phyloP scores from a whole-genome alignment of 768 basidiomycete species.

The Hygrocybe punicea region DNA sequence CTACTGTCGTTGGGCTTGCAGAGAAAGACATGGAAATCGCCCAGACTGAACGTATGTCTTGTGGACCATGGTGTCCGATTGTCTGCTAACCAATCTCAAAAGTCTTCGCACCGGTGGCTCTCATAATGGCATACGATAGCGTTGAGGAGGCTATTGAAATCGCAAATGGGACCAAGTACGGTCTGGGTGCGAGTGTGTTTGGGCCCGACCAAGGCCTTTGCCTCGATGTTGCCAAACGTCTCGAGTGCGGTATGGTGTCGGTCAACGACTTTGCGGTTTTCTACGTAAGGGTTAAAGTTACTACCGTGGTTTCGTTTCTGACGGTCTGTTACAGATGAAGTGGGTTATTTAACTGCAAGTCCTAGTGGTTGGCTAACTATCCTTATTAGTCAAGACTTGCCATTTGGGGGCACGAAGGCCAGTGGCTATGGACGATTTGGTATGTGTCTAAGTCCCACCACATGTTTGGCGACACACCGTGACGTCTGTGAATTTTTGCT shows the following conservation, averaged over 20 bases:
- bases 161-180: constrained; percentile 85
- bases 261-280: constrained; percentile 92
- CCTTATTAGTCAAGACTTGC: constrained; percentile 71
- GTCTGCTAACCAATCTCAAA: not conserved
- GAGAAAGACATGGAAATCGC: constrained; percentile 70
- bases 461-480: not conserved
- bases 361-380: constrained; percentile 1
- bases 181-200: constrained; percentile 92
- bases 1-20: constrained; percentile 84
- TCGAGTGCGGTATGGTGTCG: constrained; percentile 97
- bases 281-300: constrained; percentile 53
- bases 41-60: constrained; percentile 65
- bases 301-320: constrained; percentile 6
- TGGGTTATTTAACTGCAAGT: constrained; percentile 32
- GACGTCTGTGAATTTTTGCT: constrained; percentile 3
- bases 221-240: constrained; percentile 68
- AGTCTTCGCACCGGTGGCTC: constrained; percentile 94
- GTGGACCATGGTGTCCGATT: not conserved
- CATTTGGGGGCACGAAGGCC: constrained; percentile 89
- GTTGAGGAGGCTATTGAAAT: constrained; percentile 83
- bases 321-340: constrained; percentile 54
- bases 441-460: constrained; percentile 20
- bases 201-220: constrained; percentile 80
- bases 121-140: constrained; percentile 79
- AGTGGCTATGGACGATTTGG: constrained; percentile 95